Percentiles rank a stretch among this genome's conserved stretches.
Conservation (phyloP, 257 asterid genomes). For the Solanum lycopersicoides region DNA sequence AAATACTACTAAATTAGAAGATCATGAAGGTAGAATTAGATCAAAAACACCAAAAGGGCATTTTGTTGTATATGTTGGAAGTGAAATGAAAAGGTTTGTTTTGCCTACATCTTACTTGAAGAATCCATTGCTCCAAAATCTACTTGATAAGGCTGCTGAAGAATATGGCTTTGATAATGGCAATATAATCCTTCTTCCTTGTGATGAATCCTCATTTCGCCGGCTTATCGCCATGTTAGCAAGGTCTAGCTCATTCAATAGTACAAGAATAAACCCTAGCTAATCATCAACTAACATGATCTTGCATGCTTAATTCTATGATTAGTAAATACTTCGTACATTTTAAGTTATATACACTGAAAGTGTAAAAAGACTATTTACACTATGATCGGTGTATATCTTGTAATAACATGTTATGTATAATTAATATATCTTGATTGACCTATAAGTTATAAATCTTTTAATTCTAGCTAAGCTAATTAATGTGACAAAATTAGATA, state of each 20-base stretch:
- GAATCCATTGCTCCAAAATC: slow-evolving; percentile 27
- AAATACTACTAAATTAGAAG: neutral
- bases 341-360: neutral
- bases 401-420: neutral
- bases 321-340: neutral
- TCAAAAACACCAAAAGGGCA: slow-evolving; percentile 45
- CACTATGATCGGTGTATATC: neutral
- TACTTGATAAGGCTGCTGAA: slow-evolving; percentile 51
- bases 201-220: neutral
- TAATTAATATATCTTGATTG: neutral
- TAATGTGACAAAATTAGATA: too few species aligned
- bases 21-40: neutral
- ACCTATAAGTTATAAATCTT: neutral
- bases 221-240: neutral
- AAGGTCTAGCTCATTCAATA: neutral
- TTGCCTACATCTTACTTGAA: slow-evolving; percentile 48
- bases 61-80: slow-evolving; percentile 62
- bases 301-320: neutral
- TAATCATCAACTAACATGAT: neutral
- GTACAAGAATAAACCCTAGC: neutral
- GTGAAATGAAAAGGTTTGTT: slow-evolving; percentile 30
- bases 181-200: neutral
- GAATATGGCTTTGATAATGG: slow-evolving; percentile 33
- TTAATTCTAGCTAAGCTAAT: neutral
- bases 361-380: neutral